These are phyloP conservation scores for Boletus tylopilopsis DNA, from an alignment of 768 basidiomycete species.

Conservation along the genomic window DNA sequence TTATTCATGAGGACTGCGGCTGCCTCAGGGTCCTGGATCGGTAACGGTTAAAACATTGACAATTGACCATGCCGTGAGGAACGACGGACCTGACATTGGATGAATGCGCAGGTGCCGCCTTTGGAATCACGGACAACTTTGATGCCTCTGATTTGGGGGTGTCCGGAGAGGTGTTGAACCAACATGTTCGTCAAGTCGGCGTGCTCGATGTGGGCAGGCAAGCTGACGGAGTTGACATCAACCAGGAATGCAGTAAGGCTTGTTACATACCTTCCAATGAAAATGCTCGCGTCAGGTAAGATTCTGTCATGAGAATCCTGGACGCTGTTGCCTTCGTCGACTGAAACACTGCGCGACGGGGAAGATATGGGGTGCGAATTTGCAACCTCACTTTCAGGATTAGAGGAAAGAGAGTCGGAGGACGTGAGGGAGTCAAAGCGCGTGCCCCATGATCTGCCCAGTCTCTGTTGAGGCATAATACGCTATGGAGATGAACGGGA, in stretches of 20 bases:
- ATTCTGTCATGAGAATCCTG: slow-evolving; percentile 41
- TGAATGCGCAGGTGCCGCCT: slow-evolving; percentile 80
- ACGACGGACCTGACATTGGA: slow-evolving; percentile 70
- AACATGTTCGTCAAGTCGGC: slow-evolving; percentile 58
- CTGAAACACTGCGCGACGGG: slow-evolving; percentile 13
- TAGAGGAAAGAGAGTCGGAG: slow-evolving; percentile 44
- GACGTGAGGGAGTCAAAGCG: slow-evolving; percentile 64
- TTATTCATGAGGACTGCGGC: slow-evolving; percentile 58
- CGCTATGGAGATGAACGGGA: slow-evolving; percentile 13
- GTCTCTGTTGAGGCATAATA: slow-evolving; percentile 45
- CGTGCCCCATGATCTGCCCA: slow-evolving; percentile 61
- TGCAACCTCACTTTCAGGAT: slow-evolving; percentile 19
- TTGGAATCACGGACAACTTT: slow-evolving; percentile 71
- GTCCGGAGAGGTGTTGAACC: slow-evolving; percentile 61
- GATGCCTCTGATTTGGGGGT: slow-evolving; percentile 62
- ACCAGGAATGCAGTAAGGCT: not conserved
- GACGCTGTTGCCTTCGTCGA: slow-evolving; percentile 30
- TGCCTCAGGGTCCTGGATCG: slow-evolving; percentile 48
- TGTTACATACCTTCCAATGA: slow-evolving; percentile 70
- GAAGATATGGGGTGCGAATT: slow-evolving; percentile 8
- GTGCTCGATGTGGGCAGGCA: slow-evolving; percentile 67
- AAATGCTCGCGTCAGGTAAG: slow-evolving; percentile 76
- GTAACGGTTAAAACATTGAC: not conserved
- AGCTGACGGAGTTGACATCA: slow-evolving; percentile 37
- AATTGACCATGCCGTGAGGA: not conserved